These are phyloP conservation scores for Plasmodium adleri DNA, from an alignment of 169 alveolate species.

Conservation along the genomic window DNA sequence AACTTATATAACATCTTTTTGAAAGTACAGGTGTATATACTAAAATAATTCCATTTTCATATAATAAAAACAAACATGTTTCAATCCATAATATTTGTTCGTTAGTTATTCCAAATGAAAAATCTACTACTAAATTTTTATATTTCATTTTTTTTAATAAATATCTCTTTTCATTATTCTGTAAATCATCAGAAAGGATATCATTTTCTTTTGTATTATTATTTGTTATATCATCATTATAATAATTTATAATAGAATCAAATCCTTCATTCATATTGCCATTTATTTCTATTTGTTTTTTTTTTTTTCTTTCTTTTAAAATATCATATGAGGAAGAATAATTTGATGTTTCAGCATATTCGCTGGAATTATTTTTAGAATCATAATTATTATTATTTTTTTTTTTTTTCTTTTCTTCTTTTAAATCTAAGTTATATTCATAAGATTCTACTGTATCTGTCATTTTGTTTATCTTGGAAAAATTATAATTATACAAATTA, in stretches of 20 bases:
- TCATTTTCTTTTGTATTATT: not conserved
- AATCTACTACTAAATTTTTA: constrained; percentile 65
- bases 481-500: too few species aligned
- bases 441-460: too few species aligned
- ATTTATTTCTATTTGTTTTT: too few species aligned
- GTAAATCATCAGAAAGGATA: not conserved
- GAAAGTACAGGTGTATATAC: constrained; percentile 57
- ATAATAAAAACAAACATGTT: constrained; percentile 48
- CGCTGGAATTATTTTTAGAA: not conserved
- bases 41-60: constrained; percentile 42
- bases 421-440: too few species aligned
- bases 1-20: constrained; percentile 42
- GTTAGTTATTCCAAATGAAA: constrained; percentile 37
- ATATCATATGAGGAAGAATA: not conserved
- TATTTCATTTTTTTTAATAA: constrained; percentile 27
- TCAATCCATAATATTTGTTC: constrained; percentile 63
- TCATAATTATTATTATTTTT: too few species aligned
- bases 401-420: too few species aligned
- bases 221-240: constrained; percentile 12
- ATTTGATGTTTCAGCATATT: not conserved
- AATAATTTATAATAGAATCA: constrained; percentile 4
- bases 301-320: not conserved
- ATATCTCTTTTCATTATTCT: constrained; percentile 5
- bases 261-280: not conserved
- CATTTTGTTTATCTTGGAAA: too few species aligned